Evolutionary conservation across 768 basidiomycete genomes (phyloP).

Genomic region (Leccinum uliginosum): DNA sequence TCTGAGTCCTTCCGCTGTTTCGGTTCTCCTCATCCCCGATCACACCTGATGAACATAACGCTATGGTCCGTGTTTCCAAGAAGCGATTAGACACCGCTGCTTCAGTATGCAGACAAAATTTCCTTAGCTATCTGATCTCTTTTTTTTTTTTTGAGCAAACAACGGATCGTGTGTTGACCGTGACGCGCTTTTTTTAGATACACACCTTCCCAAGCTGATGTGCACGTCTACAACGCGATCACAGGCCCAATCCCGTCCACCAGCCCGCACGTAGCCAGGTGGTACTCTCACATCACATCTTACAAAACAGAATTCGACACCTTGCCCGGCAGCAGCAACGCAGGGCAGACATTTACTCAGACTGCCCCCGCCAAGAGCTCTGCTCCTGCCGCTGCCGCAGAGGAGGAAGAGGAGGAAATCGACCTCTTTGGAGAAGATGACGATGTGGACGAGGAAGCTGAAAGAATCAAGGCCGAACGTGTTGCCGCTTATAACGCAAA

Average conservation of each 20-base stretch:
- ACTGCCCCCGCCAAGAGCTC: slow-evolving; percentile 39
- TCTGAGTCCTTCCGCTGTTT: slow-evolving; percentile 16
- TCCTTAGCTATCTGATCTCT: slow-evolving; percentile 70
- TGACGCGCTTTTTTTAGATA: slow-evolving; percentile 47
- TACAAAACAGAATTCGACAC: slow-evolving; percentile 73
- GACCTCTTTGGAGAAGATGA: slow-evolving; percentile 88
- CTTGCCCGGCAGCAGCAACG: slow-evolving; percentile 82
- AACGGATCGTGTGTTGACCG: slow-evolving; percentile 4
- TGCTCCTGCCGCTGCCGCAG: slow-evolving; percentile 41
- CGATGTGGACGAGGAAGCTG: slow-evolving; percentile 80
- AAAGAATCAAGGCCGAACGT: slow-evolving; percentile 86
- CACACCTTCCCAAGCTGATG: slow-evolving; percentile 91
- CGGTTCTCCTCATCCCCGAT: slow-evolving; percentile 11
- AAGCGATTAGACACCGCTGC: slow-evolving; percentile 90
- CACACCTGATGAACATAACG: slow-evolving; percentile 59
- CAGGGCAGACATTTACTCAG: slow-evolving; percentile 68
- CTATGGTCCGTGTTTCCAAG: slow-evolving; percentile 99
- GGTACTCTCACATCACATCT: slow-evolving; percentile 94
- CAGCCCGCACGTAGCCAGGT: slow-evolving; percentile 75
- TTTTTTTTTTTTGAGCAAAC: slow-evolving; percentile 7
- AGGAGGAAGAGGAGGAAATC: slow-evolving; percentile 59
- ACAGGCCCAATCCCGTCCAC: slow-evolving; percentile 57
- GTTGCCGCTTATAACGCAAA: slow-evolving; percentile 89
- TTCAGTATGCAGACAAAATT: slow-evolving; percentile 65
- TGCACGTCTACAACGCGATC: slow-evolving; percentile 84